Conservation (phyloP, 2,329 filamentous ascomycete species). For the Alternaria panax region DNA sequence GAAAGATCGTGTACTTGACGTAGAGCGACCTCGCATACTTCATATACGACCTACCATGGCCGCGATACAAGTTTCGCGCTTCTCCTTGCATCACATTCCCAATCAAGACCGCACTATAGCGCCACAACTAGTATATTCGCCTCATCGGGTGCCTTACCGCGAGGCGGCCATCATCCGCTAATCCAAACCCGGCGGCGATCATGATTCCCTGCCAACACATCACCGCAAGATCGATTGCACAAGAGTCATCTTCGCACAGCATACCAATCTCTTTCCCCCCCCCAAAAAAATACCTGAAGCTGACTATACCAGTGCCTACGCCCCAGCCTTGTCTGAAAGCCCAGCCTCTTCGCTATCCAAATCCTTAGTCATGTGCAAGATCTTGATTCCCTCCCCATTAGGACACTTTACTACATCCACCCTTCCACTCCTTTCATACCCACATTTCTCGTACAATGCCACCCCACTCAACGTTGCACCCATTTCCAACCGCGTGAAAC, state of each 20-base stretch:
- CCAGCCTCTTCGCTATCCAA: slow-evolving; percentile 7
- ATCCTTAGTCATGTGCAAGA: slow-evolving; percentile 48
- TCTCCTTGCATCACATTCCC: background rate
- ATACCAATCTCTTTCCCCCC: background rate
- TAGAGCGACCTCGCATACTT: background rate
- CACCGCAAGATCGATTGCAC: slow-evolving; percentile 4
- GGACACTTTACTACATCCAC: slow-evolving; percentile 43
- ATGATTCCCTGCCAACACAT: slow-evolving; percentile 7
- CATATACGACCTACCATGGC: background rate
- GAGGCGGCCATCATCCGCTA: slow-evolving; percentile 19
- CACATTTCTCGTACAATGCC: slow-evolving; percentile 45
- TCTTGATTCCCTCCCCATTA: slow-evolving; percentile 42
- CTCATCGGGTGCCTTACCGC: slow-evolving; percentile 22
- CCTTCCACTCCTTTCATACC: slow-evolving; percentile 45
- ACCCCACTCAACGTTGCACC: slow-evolving; percentile 47
- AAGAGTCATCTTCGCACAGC: background rate
- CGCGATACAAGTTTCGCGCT: background rate
- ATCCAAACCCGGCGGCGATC: slow-evolving; percentile 4
- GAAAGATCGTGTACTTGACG: background rate
- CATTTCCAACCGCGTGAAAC: slow-evolving; percentile 46
- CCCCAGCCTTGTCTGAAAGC: background rate
- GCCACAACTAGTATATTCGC: slow-evolving; percentile 13
- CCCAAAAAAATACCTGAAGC: background rate
- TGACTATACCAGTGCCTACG: background rate
- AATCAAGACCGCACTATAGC: slow-evolving; percentile 7